Conservation (phyloP, 2,329 filamentous ascomycete species). For the Cryphonectria parasitica region DNA sequence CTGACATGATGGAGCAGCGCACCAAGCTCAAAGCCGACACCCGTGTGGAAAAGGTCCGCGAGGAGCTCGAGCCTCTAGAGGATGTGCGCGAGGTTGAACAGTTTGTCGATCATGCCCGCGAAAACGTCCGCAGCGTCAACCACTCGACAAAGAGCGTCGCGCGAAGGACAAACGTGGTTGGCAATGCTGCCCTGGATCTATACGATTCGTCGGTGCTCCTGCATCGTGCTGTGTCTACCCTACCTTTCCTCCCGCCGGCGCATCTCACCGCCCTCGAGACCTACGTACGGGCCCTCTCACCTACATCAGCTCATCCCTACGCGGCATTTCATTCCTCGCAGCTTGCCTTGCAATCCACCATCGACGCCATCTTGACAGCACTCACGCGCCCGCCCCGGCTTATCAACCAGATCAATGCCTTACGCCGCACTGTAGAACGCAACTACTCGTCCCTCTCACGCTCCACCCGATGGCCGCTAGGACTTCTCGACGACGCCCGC, state of each 20-base stretch:
- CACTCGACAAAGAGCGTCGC: constrained; percentile 82
- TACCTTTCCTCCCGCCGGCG: constrained; percentile 68
- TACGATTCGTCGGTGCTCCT: constrained; percentile 65
- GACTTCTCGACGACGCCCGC: constrained; percentile 84
- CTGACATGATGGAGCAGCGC: constrained; percentile 86
- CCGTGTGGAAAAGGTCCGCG: constrained; percentile 79
- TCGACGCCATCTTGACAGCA: constrained; percentile 77
- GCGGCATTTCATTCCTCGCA: constrained; percentile 75
- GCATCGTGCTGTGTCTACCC: constrained; percentile 54
- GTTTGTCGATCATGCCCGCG: constrained; percentile 87
- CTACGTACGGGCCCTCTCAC: constrained; percentile 69
- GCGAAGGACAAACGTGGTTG: constrained; percentile 75
- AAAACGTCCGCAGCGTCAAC: constrained; percentile 85
- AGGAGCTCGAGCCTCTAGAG: constrained; percentile 84
- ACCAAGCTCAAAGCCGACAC: constrained; percentile 85
- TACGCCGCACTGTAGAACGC: constrained; percentile 77
- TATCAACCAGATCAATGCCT: constrained; percentile 74
- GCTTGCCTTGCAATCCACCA: constrained; percentile 80
- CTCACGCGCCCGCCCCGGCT: constrained; percentile 79
- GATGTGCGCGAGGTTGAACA: constrained; percentile 89
- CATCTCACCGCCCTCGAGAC: constrained; percentile 73
- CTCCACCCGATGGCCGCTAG: constrained; percentile 78
- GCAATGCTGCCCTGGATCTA: constrained; percentile 68
- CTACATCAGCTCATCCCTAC: constrained; percentile 74
- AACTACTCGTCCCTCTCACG: constrained; percentile 75